Conservation (phyloP, 352 stramenopile genomes). For the Sclerospora graminicola region DNA sequence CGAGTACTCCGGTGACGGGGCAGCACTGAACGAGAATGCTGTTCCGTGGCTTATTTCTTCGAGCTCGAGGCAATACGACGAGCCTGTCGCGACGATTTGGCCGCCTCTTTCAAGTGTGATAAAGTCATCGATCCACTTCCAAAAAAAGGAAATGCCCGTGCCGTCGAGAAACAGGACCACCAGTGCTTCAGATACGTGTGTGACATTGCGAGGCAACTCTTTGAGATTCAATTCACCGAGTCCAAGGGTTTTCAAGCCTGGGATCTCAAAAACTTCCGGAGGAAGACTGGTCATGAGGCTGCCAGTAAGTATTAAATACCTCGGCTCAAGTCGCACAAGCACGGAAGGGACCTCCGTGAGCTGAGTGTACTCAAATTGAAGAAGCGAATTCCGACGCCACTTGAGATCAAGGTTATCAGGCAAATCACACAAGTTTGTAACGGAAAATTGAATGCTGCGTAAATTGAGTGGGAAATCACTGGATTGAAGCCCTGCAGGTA, state of each 20-base stretch:
- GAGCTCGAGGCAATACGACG: too few relatives aligned
- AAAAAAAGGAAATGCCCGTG: background rate
- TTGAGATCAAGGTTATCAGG: slow-evolving; percentile 19
- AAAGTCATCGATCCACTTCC: background rate
- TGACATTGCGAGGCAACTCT: too few relatives aligned
- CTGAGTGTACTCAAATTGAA: too few relatives aligned
- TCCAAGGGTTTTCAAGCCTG: slow-evolving; percentile 5
- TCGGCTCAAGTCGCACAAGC: slow-evolving; percentile 1
- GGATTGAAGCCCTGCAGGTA: too few relatives aligned
- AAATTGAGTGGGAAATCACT: slow-evolving; percentile 21
- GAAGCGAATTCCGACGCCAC: too few relatives aligned
- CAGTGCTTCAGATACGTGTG: background rate
- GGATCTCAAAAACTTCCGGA: slow-evolving; percentile 4
- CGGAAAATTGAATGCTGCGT: slow-evolving; percentile 28
- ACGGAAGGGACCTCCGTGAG: too few relatives aligned
- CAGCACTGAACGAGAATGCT: too few relatives aligned
- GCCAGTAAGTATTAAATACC: slow-evolving; percentile 12
- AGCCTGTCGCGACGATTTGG: background rate
- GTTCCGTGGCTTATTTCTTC: too few relatives aligned
- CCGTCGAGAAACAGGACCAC: background rate
- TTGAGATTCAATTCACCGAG: too few relatives aligned
- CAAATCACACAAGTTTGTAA: slow-evolving; percentile 24
- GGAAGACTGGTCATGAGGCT: slow-evolving; percentile 15
- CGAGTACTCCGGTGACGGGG: too few relatives aligned
- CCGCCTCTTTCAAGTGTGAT: background rate